Evolutionary conservation across 2,329 filamentous ascomycete species (phyloP).

Genomic region (Aspergillus bombycis): DNA sequence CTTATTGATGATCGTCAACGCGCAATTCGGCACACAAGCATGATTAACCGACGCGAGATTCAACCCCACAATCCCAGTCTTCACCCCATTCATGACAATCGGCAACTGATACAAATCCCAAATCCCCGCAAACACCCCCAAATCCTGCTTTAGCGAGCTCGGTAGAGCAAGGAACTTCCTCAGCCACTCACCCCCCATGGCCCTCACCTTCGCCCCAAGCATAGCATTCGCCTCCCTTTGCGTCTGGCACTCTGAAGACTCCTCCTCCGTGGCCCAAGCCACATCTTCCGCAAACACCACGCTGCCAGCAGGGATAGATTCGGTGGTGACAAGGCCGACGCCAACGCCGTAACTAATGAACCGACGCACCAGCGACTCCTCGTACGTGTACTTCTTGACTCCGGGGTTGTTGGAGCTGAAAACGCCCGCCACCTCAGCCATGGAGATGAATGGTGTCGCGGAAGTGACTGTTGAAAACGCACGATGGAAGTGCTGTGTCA

Average conservation of each 20-base stretch:
- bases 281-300: conserved; percentile 18
- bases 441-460: background rate
- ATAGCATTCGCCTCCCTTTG: background rate
- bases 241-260: background rate
- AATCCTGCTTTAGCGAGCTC: background rate
- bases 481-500: background rate
- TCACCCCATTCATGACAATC: background rate
- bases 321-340: conserved; percentile 15
- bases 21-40: conserved; percentile 29
- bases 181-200: conserved; percentile 19
- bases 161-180: conserved; percentile 10
- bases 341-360: conserved; percentile 13
- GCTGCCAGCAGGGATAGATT: conserved; percentile 12
- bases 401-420: background rate
- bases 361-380: background rate
- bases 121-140: conserved; percentile 1
- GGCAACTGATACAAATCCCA: conserved; percentile 16
- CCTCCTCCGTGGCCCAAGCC: background rate
- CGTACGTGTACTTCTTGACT: background rate
- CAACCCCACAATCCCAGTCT: conserved; percentile 13
- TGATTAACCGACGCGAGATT: conserved; percentile 28
- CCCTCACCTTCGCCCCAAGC: conserved; percentile 10
- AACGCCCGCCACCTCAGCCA: background rate
- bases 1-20: conserved; percentile 11
- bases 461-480: background rate